Percentiles rank a stretch among this genome's conserved stretches.
Evolutionary conservation across 345 rosid genomes (phyloP).

Genomic region (Brassica juncea): DNA sequence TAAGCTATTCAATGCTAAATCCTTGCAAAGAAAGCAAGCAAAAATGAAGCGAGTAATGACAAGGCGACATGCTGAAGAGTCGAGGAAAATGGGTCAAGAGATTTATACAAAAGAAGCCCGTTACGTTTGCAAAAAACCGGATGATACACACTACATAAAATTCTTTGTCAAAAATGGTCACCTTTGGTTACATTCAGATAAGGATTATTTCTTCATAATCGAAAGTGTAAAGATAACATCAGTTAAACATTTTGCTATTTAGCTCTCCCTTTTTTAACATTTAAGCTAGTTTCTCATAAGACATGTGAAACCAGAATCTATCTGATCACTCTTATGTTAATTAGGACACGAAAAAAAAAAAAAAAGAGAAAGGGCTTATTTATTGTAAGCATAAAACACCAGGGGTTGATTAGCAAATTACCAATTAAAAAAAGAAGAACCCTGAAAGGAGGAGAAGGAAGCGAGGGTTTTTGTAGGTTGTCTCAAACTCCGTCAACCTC

Average conservation of each 20-base stretch:
- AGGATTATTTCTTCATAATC: not conserved
- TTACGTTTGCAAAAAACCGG: not conserved
- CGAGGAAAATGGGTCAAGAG: not conserved
- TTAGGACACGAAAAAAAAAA: not conserved
- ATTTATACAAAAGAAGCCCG: not conserved
- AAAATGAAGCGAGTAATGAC: not conserved
- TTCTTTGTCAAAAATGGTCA: not conserved
- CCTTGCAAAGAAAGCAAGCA: too few species aligned
- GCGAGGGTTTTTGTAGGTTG: conserved; percentile 30
- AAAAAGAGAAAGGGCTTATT: not conserved
- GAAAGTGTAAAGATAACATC: not conserved
- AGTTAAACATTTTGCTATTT: not conserved
- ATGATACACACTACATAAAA: not conserved
- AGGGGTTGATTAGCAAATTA: conserved; percentile 19
- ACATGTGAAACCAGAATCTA: not conserved
- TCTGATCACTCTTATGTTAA: not conserved
- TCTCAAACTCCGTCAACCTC: conserved; percentile 3
- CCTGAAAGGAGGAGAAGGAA: not conserved
- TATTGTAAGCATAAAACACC: not conserved
- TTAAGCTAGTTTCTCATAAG: not conserved
- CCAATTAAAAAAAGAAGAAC: not conserved
- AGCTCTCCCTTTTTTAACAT: not conserved
- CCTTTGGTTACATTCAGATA: not conserved
- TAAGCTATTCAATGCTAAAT: not conserved
- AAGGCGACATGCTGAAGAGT: not conserved